These are phyloP conservation scores for Aspergillus funiculosus DNA, from an alignment of 495 filamentous ascomycete genomes.

Conservation along the genomic window DNA sequence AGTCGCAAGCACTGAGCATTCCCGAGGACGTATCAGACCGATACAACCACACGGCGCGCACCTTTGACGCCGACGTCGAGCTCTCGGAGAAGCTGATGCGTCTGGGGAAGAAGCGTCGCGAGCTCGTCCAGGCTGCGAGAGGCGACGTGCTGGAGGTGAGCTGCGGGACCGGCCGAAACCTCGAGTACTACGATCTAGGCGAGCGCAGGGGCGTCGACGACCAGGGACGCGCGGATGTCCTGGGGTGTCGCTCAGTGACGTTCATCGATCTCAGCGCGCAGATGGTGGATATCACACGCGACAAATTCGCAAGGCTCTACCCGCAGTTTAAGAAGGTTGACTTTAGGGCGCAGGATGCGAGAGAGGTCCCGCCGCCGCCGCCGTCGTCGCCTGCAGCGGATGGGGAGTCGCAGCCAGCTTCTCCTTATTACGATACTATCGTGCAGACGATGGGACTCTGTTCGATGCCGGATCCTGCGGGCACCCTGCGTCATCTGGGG, in stretches of 20 bases:
- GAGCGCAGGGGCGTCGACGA: slow-evolving; percentile 69
- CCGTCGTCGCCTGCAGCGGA: background rate
- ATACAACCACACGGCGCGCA: slow-evolving; percentile 50
- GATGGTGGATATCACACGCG: slow-evolving; percentile 58
- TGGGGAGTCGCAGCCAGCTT: too few relatives aligned
- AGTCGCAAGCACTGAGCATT: slow-evolving; percentile 33
- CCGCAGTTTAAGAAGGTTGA: slow-evolving; percentile 39
- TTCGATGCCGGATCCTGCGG: slow-evolving; percentile 69
- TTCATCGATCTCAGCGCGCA: slow-evolving; percentile 58
- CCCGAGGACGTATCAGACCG: slow-evolving; percentile 50
- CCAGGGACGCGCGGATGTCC: slow-evolving; percentile 29
- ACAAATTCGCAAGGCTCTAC: slow-evolving; percentile 51
- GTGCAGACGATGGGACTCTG: slow-evolving; percentile 93
- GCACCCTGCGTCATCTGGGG: slow-evolving; percentile 52
- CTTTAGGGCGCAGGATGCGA: slow-evolving; percentile 41
- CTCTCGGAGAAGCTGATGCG: slow-evolving; percentile 62
- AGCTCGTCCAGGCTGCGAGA: slow-evolving; percentile 54
- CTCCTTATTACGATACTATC: slow-evolving; percentile 76
- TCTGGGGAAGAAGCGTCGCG: slow-evolving; percentile 53
- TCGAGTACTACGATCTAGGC: slow-evolving; percentile 60
- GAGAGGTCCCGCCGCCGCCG: slow-evolving; percentile 17
- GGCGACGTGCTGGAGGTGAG: slow-evolving; percentile 87
- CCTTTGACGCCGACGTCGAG: slow-evolving; percentile 61
- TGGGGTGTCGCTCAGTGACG: slow-evolving; percentile 47
- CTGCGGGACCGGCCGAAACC: slow-evolving; percentile 86